phyloP scores from a whole-genome alignment of 225 moss, liverwort and hornwort genomes.

The Pseudisothecium myosuroides region DNA sequence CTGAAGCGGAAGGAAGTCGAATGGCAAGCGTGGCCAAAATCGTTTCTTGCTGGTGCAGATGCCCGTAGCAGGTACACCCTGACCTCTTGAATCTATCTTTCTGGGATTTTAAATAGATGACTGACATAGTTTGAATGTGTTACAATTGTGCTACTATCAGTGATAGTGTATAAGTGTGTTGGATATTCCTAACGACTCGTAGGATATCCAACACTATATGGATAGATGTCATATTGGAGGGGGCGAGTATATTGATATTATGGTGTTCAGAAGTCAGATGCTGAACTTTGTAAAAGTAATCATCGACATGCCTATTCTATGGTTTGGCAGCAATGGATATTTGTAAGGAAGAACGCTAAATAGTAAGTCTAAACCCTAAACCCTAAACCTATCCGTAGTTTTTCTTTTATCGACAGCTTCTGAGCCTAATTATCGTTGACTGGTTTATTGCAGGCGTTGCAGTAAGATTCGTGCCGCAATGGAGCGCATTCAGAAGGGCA shows the following conservation, averaged over 20 bases:
- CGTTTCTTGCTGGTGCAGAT: slow-evolving; percentile 55
- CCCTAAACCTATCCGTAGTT: not conserved
- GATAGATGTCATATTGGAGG: not conserved
- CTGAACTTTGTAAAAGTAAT: not conserved
- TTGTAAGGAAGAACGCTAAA: not conserved
- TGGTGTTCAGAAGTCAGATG: not conserved
- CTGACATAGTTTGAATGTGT: not conserved
- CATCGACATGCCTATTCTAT: not conserved
- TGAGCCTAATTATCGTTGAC: not conserved
- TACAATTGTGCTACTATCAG: not conserved
- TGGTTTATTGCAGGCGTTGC: slow-evolving; percentile 36
- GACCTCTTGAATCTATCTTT: not conserved
- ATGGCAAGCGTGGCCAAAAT: slow-evolving; percentile 48
- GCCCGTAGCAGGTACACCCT: slow-evolving; percentile 29
- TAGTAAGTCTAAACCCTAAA: too few species aligned
- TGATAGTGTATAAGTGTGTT: not conserved
- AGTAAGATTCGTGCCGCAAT: slow-evolving; percentile 54
- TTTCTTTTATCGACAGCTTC: not conserved
- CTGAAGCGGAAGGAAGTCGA: slow-evolving; percentile 30
- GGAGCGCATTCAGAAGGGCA: slow-evolving; percentile 46
- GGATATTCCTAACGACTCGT: not conserved
- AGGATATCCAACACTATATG: not conserved
- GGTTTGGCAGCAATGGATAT: not conserved
- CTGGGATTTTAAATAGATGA: not conserved
- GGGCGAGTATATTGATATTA: not conserved